phyloP scores from a whole-genome alignment of 2,329 filamentous ascomycete genomes.

The Talaromyces marneffei region DNA sequence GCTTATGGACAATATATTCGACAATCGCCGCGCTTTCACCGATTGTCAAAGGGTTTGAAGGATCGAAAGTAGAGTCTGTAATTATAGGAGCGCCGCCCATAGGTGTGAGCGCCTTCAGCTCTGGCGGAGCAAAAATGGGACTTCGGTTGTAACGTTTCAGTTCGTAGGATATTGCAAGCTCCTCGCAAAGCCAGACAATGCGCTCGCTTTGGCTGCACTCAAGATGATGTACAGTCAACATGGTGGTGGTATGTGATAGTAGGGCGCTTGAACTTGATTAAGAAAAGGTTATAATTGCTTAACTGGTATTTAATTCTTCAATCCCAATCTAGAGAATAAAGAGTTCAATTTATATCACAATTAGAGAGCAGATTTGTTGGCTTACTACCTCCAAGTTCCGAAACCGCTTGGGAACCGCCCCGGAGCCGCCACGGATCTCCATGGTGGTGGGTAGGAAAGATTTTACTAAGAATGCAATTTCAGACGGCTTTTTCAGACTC shows the following conservation, averaged over 20 bases:
- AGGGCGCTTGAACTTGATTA: too few relatives aligned
- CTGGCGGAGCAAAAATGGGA: constrained; percentile 39
- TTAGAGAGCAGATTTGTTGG: too few relatives aligned
- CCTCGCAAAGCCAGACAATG: constrained; percentile 60
- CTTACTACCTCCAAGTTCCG: neutral
- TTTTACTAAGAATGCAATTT: neutral
- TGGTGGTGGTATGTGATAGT: neutral
- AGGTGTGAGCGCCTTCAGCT: constrained; percentile 43
- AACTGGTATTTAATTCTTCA: neutral
- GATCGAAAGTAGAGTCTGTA: constrained; percentile 45
- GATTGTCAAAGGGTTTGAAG: constrained; percentile 34
- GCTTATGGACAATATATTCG: constrained; percentile 56
- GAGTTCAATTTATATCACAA: too few relatives aligned
- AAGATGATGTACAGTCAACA: constrained; percentile 46
- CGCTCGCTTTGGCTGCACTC: constrained; percentile 58
- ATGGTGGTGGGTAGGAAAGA: neutral
- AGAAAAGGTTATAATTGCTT: neutral
- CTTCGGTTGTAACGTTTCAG: constrained; percentile 44
- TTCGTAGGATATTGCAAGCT: constrained; percentile 53
- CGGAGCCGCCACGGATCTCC: neutral
- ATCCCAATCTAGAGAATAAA: too few relatives aligned
- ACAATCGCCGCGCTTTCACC: constrained; percentile 56
- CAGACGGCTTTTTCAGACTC: neutral
- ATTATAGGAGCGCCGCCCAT: constrained; percentile 57
- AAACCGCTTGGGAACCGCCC: neutral